Base-by-base conservation (phyloP, 164 flowering plant genomes). In the Litsea cubeba region DNA sequence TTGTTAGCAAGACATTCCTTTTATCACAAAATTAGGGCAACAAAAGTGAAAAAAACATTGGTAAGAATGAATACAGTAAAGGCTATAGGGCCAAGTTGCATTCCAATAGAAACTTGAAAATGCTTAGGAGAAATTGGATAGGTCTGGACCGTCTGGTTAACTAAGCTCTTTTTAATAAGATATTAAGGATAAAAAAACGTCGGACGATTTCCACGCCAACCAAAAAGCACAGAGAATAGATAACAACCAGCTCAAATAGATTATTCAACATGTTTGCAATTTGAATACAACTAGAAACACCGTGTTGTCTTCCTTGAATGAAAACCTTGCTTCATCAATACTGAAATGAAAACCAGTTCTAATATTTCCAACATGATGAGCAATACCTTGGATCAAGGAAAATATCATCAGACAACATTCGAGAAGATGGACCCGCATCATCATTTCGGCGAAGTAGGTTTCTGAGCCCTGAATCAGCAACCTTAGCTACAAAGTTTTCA, bases 311-410 rank as follows among this genome's bases (percentile, higher is more conserved):
- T 54, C n/a, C n/a, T 54, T 54, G 60, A 54, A 54, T 54, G n/a
- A 54, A 54, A 54, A 54, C 12, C n/a, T 20, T 54, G 5, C 60
- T 15, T 54, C n/a, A 54, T 54, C 17, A 20, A 20, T 40, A 40
- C n/a, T 54, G n/a, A 20, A 54, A 18, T 18, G 7, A 54, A 54
- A 54, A 20, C 20, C n/a, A 54, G 60, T 54, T 17, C n/a, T 54
- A 54, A 54, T 15, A 54, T 15, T 54, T 65, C n/a, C 3, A 71
- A 14, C n/a, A 24, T 12, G 62, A 7, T 35, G 26, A 64, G 12
- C n/a, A 65, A 30, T 91, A 94, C 98, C 91, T 96, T 68, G 98
- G 94, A 58, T 93, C 90, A 67, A 90, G 89, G 81, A 92, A 94
- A 71, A 87, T 78, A 81, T 88, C 90, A 83, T 88, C 94, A 65